A percentile compares a stretch with the other conserved stretches of the same genome.
Conservation (phyloP, 176 grass and related monocot species). For the Pontederia crassipes region DNA sequence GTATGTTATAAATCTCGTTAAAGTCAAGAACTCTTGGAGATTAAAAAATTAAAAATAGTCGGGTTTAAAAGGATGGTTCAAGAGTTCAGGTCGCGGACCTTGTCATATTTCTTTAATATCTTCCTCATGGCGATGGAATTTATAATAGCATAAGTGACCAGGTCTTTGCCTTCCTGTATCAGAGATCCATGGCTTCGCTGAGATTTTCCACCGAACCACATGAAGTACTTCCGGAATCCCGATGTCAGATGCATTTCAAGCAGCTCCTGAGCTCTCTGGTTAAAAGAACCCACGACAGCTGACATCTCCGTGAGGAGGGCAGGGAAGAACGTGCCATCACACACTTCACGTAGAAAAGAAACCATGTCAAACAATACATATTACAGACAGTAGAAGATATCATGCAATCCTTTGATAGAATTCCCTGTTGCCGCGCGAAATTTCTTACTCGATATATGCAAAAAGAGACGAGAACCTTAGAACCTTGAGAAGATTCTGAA, state of each 20-base stretch:
- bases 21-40: not conserved
- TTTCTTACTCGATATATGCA: no score
- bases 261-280: conserved; percentile 62
- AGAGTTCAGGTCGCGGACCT: conserved; percentile 27
- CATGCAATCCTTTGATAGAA: no score
- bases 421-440: no score
- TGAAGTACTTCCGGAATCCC: conserved; percentile 47
- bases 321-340: conserved; percentile 82
- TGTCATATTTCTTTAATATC: conserved; percentile 90
- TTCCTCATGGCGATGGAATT: conserved; percentile 88
- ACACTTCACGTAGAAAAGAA: conserved; percentile 39
- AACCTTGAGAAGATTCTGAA: not conserved
- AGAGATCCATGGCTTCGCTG: conserved; percentile 32
- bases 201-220: conserved; percentile 39
- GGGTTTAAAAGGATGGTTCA: not conserved
- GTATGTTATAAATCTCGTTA: no score
- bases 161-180: conserved; percentile 65
- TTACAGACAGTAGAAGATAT: no score
- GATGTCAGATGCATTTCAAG: conserved; percentile 63
- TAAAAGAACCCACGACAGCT: conserved; percentile 70
- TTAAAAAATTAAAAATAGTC: conserved; percentile 1
- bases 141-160: conserved; percentile 84
- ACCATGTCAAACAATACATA: no score
- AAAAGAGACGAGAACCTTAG: not conserved
- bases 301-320: conserved; percentile 74